Conservation (phyloP, 345 rosid species). For the Cardamine occulta region DNA sequence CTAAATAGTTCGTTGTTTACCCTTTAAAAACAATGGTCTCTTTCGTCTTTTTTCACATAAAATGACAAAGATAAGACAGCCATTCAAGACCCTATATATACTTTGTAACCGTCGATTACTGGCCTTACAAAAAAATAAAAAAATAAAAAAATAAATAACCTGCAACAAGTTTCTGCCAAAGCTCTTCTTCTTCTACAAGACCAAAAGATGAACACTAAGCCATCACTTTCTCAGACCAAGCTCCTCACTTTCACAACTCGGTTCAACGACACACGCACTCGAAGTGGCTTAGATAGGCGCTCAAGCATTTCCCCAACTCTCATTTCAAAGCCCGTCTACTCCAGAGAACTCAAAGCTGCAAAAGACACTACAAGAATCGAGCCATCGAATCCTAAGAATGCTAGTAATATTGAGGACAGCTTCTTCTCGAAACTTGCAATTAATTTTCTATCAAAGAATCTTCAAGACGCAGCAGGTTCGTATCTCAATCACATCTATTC, state of each 20-base stretch:
- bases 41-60: not conserved
- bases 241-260: not conserved
- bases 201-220: slow-evolving; percentile 40
- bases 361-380: slow-evolving; percentile 29
- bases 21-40: not conserved
- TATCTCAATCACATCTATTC: not conserved
- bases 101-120: slow-evolving; percentile 4
- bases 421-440: slow-evolving; percentile 63
- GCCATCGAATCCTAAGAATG: slow-evolving; percentile 31
- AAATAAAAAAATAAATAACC: too few species aligned
- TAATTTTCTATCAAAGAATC: slow-evolving; percentile 55
- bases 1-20: not conserved
- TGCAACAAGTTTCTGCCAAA: slow-evolving; percentile 26
- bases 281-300: slow-evolving; percentile 1
- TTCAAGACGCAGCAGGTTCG: slow-evolving; percentile 66
- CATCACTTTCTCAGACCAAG: slow-evolving; percentile 32
- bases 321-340: slow-evolving; percentile 37
- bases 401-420: slow-evolving; percentile 51
- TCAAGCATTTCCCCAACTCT: slow-evolving; percentile 45
- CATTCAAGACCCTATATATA: slow-evolving; percentile 20
- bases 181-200: slow-evolving; percentile 26
- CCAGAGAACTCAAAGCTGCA: slow-evolving; percentile 15
- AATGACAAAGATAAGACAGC: not conserved
- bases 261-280: slow-evolving; percentile 4
- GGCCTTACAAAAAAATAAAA: slow-evolving; percentile 33